These are phyloP conservation scores for Ophiostoma piceae DNA, from an alignment of 2,329 filamentous ascomycete species.

Conservation along the genomic window DNA sequence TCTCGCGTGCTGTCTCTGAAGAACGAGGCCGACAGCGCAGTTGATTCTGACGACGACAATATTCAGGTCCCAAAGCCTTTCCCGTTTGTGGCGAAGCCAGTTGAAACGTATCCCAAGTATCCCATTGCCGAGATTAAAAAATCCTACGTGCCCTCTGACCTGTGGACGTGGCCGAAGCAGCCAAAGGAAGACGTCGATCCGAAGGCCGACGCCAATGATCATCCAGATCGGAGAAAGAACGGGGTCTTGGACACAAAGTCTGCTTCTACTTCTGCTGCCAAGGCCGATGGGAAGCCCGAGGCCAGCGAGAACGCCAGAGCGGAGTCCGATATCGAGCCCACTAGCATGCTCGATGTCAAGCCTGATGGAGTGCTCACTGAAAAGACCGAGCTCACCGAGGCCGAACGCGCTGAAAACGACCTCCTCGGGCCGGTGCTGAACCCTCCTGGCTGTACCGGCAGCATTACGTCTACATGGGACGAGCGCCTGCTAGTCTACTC, in stretches of 20 bases:
- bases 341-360: too few species aligned
- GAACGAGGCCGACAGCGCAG: neutral
- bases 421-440: conserved; percentile 38
- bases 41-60: too few species aligned
- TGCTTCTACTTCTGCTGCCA: too few species aligned
- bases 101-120: neutral
- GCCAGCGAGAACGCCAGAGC: too few species aligned
- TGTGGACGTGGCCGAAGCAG: conserved; percentile 35
- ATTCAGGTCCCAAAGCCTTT: too few species aligned
- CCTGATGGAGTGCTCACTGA: neutral
- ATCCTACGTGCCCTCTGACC: neutral
- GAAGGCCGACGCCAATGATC: neutral
- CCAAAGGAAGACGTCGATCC: neutral
- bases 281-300: too few species aligned
- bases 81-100: too few species aligned
- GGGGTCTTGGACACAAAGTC: too few species aligned
- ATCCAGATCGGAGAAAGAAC: too few species aligned
- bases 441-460: conserved; percentile 35
- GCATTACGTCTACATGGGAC: conserved; percentile 42
- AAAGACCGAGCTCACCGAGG: neutral
- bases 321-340: too few species aligned
- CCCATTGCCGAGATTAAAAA: neutral
- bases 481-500: conserved; percentile 46
- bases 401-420: too few species aligned
- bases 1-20: conserved; percentile 29